Evolutionary conservation across 2,329 filamentous ascomycete genomes (phyloP), one percentile per base, ranked within the genome.

Genomic region (Xenoacremonium recifei): DNA sequence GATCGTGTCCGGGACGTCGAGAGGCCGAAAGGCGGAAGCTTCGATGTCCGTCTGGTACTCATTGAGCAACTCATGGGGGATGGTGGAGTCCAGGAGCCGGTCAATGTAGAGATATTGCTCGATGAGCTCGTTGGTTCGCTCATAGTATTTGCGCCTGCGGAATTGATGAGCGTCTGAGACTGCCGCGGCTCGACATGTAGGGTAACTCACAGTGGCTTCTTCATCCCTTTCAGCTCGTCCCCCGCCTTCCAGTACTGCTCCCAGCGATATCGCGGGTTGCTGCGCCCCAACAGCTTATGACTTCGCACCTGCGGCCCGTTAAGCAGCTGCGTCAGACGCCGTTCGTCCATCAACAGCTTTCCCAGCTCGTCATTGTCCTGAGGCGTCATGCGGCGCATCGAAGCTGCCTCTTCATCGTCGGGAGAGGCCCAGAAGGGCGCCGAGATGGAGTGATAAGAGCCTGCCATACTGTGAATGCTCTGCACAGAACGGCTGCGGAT

Each of bases 61-160:
- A 60, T 95, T 91, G 44, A 97, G 82, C 33, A 97, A 73, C 56
- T 92, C 85, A 60, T 95, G 91, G 2, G 91, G 91, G n/a, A 96
- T 79, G 21, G 89, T 91, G 7, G 89, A 96, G 67, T 96, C 90
- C 47, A 97, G 77, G 42, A 97, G 73, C 39, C 85, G 81, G 67
- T 96, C 92, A 55, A 96, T 96, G 63, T 95, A 96, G 49, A 95
- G 75, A 63, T 96, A 97, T 62, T 95, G 87, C 63, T 93, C 87
- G 45, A 97, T 82, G 32, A 96, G 74, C 53, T 84, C 83, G 67
- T 97, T 97, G 60, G 84, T 92, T 32, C 88, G 82, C 71, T 95
- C 85, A 60, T 97, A 95, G 69, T 96, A 96, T 58, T 84, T 61
- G 35, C 90, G 86, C 46, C 81, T 85, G 49, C 6, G 11, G 5